Evolutionary conservation across 2,329 filamentous ascomycete genomes (phyloP), one percentile per base, ranked within the genome.

Genomic region (Lachnellula occidentalis): DNA sequence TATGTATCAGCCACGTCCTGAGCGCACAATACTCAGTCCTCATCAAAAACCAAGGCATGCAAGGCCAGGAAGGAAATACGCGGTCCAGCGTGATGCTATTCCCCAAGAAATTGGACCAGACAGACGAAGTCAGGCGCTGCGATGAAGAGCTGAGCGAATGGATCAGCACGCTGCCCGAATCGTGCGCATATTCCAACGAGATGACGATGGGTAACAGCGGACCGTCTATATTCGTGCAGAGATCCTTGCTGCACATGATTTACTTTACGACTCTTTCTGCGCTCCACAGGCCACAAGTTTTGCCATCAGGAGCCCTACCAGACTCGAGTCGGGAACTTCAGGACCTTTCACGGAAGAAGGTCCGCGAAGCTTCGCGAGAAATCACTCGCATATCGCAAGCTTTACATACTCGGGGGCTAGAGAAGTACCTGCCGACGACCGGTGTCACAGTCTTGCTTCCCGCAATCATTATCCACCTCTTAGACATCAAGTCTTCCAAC

Each of bases 211-310:
- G 81, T 50, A 78, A 72, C 15, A 85, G 84, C 34, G 77, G 78
- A 39, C 77, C 82, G 4, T 82, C 81, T 7, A 65, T 77, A 4
- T 77, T 81, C 58, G 73, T 96, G 2, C 90, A 96, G 68, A 82
- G 89, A 47, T 89, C 88, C n/a, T 77, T 96, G 19, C 76, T 97
- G 36, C 90, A 95, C 70, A 95, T 96, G 87, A 85, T 96, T 2
- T 96, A 95, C 71, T 88, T 91, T 70, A 95, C 92, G 2, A 95
- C 92, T 0, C 80, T 95, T 17, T 96, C 90, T 50, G 92, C 92
- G 3, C 78, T 97, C 17, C 92, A 96, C 70, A 85, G 92, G 31
- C 92, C 92, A 2, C 91, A 95, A 61, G 92, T 96, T 56, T 79
- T 96, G 41, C 90, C 91, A 1, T 86, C 86, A 1, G 68, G 54